These are phyloP conservation scores for Thielaviopsis punctulata DNA, from an alignment of 2,329 filamentous ascomycete species.

Conservation along the genomic window DNA sequence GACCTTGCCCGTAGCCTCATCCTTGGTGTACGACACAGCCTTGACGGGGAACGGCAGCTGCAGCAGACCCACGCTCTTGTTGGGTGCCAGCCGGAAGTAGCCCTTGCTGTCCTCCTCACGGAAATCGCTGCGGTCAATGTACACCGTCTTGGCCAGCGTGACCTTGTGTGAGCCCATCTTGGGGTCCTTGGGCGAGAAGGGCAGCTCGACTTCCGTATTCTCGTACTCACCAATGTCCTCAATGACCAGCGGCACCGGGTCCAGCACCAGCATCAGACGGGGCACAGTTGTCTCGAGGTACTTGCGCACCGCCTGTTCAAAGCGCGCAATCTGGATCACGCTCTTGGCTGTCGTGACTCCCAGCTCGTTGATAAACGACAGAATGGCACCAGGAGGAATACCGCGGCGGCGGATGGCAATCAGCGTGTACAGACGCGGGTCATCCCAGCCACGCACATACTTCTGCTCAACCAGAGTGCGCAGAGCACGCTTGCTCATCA, in stretches of 20 bases:
- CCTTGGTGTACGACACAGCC: conserved; percentile 52
- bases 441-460: conserved; percentile 78
- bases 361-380: conserved; percentile 80
- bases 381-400: conserved; percentile 71
- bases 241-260: conserved; percentile 68
- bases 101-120: conserved; percentile 56
- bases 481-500: conserved; percentile 75
- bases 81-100: conserved; percentile 66
- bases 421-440: conserved; percentile 76
- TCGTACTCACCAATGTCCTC: conserved; percentile 59
- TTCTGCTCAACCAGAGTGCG: conserved; percentile 59
- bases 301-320: conserved; percentile 69
- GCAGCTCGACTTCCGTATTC: conserved; percentile 43
- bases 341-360: conserved; percentile 72
- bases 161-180: conserved; percentile 43
- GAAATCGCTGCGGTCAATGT: conserved; percentile 73
- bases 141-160: conserved; percentile 58
- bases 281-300: conserved; percentile 82
- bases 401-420: conserved; percentile 71
- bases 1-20: conserved; percentile 44
- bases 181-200: conserved; percentile 70
- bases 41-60: conserved; percentile 56
- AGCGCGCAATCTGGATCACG: conserved; percentile 63
- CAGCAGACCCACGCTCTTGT: conserved; percentile 59
- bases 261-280: conserved; percentile 73